Evolutionary conservation across 306 rosid species (phyloP).

Genomic region (Lotus japonicus): DNA sequence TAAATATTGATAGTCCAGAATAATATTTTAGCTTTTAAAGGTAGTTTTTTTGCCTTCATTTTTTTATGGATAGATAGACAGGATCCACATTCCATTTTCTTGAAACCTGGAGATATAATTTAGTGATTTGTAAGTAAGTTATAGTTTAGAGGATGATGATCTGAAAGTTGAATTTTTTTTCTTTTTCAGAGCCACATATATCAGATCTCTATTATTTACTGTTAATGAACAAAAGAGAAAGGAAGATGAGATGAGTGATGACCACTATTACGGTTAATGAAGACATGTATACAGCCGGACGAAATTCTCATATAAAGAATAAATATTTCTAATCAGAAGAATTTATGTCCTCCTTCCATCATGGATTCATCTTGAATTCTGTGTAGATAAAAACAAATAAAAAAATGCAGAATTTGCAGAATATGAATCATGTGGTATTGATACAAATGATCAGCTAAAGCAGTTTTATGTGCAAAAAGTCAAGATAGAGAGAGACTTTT

Average conservation of each 20-base stretch:
- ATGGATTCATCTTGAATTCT: not conserved
- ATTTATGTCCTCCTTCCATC: not conserved
- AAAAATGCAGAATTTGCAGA: not conserved
- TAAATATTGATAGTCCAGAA: not conserved
- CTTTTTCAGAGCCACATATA: not conserved
- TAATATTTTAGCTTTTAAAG: not conserved
- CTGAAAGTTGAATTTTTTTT: not conserved
- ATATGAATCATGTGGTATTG: conserved; percentile 11
- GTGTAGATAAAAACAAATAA: not conserved
- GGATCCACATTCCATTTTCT: not conserved
- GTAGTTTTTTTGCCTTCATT: not conserved
- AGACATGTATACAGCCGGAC: not conserved
- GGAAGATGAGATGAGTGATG: too few species aligned
- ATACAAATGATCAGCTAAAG: conserved; percentile 6
- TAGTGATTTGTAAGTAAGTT: not conserved
- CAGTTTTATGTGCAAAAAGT: not conserved
- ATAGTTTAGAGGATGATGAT: not conserved
- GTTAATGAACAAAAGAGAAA: not conserved
- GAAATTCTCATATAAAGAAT: not conserved
- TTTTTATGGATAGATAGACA: not conserved
- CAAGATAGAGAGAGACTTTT: conserved; percentile 12
- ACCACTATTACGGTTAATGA: not conserved
- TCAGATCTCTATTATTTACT: not conserved
- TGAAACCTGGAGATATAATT: not conserved
- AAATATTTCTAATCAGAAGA: not conserved